phyloP scores from a whole-genome alignment of 129 eudicot species.

The Tanacetum coccineum region DNA sequence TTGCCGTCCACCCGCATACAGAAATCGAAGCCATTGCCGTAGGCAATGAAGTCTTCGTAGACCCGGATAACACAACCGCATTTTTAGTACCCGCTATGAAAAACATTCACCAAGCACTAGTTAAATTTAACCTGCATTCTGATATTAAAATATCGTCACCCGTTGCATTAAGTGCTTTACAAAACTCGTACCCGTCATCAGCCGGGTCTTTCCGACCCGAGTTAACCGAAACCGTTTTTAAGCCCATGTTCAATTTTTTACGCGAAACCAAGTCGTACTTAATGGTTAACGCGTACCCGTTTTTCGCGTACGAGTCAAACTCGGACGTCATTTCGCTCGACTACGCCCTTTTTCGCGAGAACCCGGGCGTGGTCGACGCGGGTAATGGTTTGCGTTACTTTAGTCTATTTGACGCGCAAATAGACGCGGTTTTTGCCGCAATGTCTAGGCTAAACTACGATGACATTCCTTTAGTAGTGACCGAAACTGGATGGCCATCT shows the following conservation, averaged over 20 bases:
- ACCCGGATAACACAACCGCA: slow-evolving; percentile 59
- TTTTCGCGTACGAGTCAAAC: slow-evolving; percentile 71
- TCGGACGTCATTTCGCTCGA: slow-evolving; percentile 76
- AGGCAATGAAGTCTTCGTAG: slow-evolving; percentile 89
- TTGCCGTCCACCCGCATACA: slow-evolving; percentile 59
- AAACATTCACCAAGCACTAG: slow-evolving; percentile 61
- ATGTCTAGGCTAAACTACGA: slow-evolving; percentile 64
- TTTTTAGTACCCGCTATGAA: slow-evolving; percentile 75
- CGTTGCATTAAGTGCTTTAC: slow-evolving; percentile 61
- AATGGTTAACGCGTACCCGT: slow-evolving; percentile 91
- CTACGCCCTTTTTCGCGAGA: slow-evolving; percentile 74
- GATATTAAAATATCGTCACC: slow-evolving; percentile 74
- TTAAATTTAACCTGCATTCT: slow-evolving; percentile 40
- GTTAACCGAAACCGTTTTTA: slow-evolving; percentile 53
- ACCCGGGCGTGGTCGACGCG: slow-evolving; percentile 74
- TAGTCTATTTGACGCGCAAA: slow-evolving; percentile 84
- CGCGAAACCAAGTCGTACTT: slow-evolving; percentile 65
- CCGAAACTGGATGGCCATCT: slow-evolving; percentile 98
- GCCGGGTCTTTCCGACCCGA: slow-evolving; percentile 78
- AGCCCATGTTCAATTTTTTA: slow-evolving; percentile 66
- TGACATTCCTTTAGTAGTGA: slow-evolving; percentile 56
- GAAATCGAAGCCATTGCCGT: slow-evolving; percentile 83
- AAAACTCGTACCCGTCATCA: slow-evolving; percentile 69
- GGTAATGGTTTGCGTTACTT: slow-evolving; percentile 73
- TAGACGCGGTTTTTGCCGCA: slow-evolving; percentile 93